Base-by-base conservation (phyloP, 805 yeast genomes). In the Saturnispora zaruensis region DNA sequence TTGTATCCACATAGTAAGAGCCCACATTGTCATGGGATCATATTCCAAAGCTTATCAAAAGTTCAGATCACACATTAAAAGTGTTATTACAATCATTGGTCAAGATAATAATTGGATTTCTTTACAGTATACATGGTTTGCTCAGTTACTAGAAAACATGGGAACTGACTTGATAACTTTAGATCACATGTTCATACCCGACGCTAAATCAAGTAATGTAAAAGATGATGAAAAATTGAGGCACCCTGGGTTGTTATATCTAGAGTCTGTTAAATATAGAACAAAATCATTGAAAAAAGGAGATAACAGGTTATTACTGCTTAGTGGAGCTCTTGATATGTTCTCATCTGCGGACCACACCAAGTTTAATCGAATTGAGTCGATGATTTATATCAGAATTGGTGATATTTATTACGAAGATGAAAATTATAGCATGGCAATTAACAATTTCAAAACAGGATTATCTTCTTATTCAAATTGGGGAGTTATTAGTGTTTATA, bases 61-160 rank as follows among this genome's bases (percentile, higher is more conserved):
- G 60, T 87, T 86, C 60, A 73, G 73, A 36, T 70, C 77, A 18
- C 96, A 87, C 66, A 59, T 84, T 1, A 72, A 72, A 30, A 76
- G 75, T 44, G 77, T 83, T 1, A 55, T 70, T 7, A 64, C 67
- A 6, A 58, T 74, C 5, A 50, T 72, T 16, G 49, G 53, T 1
- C 61, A 66, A 21, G 54, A 58, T 7, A 54, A 59, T 21, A 62
- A 71, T 38, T 86, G 95, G 95, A 57, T 73, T 9, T 74, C 82
- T 0, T 59, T 66, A n/a, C 95, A 86, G 59, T 75, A 78, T 55
- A 74, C 78, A 40, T 76, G 84, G 81, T 66, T 86, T 11, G 87
- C 84, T 0, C 77, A 82, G 50, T 61, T 84, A 16, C 65, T 81
- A 46, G 72, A 67, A 8, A 47, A 64, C n/a, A 68, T 50, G 6